Percentiles rank a stretch among this genome's conserved stretches.
Conservation (phyloP, 768 basidiomycete genomes). For the Naganishia friedmannii region DNA sequence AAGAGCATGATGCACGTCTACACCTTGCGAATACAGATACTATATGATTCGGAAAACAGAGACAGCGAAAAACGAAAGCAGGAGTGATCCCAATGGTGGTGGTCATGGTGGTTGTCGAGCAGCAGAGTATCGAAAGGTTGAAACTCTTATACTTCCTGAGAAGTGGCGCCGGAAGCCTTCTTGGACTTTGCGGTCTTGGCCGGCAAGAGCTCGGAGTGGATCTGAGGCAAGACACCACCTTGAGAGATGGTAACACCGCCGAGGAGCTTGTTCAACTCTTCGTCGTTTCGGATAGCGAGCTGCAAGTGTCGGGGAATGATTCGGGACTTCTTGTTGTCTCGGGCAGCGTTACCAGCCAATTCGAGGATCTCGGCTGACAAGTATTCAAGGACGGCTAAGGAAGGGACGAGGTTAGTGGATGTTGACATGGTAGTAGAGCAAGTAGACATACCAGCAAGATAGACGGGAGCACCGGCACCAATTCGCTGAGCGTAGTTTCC, state of each 20-base stretch:
- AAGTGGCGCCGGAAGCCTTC: slow-evolving; percentile 29
- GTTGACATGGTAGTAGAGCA: neutral
- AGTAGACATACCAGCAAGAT: slow-evolving; percentile 60
- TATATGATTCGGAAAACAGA: neutral
- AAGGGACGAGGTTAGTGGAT: neutral
- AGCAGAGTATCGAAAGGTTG: neutral
- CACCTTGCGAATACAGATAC: slow-evolving; percentile 22
- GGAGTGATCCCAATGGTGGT: neutral
- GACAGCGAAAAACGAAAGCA: slow-evolving; percentile 18
- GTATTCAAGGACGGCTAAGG: slow-evolving; percentile 75
- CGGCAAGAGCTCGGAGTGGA: slow-evolving; percentile 64
- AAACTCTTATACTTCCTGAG: slow-evolving; percentile 33
- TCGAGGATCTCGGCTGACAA: slow-evolving; percentile 91
- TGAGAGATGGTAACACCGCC: slow-evolving; percentile 85
- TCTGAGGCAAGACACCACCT: slow-evolving; percentile 75
- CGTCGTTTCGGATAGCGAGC: slow-evolving; percentile 86
- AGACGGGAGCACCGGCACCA: slow-evolving; percentile 86
- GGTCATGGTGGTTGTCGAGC: neutral
- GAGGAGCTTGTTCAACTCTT: slow-evolving; percentile 76
- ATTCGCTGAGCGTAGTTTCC: slow-evolving; percentile 85
- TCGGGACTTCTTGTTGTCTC: slow-evolving; percentile 85
- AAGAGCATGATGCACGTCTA: slow-evolving; percentile 20
- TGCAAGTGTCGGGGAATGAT: slow-evolving; percentile 90
- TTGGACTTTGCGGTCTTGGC: slow-evolving; percentile 52
- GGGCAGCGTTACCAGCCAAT: slow-evolving; percentile 73